Percentiles rank a stretch among this genome's conserved stretches.
Conservation (phyloP, 2,329 filamentous ascomycete genomes). For the Aspergillus neotritici region DNA sequence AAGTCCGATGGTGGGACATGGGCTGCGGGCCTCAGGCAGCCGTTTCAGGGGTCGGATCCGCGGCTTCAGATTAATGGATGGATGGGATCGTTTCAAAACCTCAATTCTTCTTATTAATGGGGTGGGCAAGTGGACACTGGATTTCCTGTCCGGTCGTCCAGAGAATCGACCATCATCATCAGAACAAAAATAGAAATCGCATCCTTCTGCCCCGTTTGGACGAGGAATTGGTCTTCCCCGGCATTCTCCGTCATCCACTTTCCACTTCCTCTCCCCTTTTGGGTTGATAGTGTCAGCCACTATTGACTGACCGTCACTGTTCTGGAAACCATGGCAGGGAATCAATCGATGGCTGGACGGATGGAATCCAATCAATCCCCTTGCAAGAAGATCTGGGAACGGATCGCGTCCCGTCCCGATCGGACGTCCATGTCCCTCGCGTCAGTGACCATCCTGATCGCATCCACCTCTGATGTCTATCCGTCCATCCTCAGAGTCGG, state of each 20-base stretch:
- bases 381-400: neutral
- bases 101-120: neutral
- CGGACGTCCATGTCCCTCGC: too few relatives aligned
- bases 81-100: neutral
- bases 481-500: too few relatives aligned
- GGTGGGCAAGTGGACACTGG: too few relatives aligned
- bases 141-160: too few relatives aligned
- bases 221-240: too few relatives aligned
- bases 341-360: neutral
- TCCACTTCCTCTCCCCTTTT: neutral
- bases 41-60: conserved; percentile 16
- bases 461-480: too few relatives aligned
- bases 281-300: conserved; percentile 6
- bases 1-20: conserved; percentile 3
- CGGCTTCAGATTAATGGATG: conserved; percentile 12
- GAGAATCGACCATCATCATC: too few relatives aligned
- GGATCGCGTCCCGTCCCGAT: neutral
- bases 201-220: too few relatives aligned
- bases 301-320: conserved; percentile 2
- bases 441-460: too few relatives aligned
- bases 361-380: too few relatives aligned
- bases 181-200: too few relatives aligned
- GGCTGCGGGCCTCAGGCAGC: conserved; percentile 8
- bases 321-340: neutral
- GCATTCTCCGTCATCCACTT: neutral